Conservation (phyloP, 345 rosid genomes). For the Hibiscus mutabilis region DNA sequence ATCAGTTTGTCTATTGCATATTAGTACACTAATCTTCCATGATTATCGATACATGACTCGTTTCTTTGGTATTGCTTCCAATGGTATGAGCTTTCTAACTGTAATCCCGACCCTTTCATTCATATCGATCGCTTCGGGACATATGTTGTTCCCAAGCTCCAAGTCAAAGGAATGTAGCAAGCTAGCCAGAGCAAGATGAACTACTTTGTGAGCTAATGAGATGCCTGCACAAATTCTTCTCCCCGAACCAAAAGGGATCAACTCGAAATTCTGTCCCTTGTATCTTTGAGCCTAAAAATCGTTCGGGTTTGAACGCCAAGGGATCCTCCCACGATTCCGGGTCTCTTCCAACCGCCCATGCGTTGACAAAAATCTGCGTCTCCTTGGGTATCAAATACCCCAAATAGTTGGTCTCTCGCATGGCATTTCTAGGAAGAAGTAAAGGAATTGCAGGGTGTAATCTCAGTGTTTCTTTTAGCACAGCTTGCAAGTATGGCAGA, state of each 20-base stretch:
- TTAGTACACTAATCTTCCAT: background rate
- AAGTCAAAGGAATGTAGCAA: slow-evolving; percentile 17
- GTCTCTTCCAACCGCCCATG: slow-evolving; percentile 2
- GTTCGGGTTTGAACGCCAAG: background rate
- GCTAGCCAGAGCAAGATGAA: slow-evolving; percentile 9
- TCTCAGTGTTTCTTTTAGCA: slow-evolving; percentile 16
- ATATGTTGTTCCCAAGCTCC: slow-evolving; percentile 14
- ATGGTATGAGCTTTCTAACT: slow-evolving; percentile 14
- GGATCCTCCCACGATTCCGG: slow-evolving; percentile 6
- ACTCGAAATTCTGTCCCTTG: background rate
- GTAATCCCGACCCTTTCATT: slow-evolving; percentile 24
- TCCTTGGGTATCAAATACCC: slow-evolving; percentile 9
- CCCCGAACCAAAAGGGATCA: background rate
- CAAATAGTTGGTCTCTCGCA: slow-evolving; percentile 1
- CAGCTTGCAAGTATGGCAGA: slow-evolving; percentile 16
- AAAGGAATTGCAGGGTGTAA: background rate
- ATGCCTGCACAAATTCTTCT: slow-evolving; percentile 19
- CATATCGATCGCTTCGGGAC: slow-evolving; percentile 18
- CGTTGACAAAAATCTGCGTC: slow-evolving; percentile 8
- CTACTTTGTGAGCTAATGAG: slow-evolving; percentile 2
- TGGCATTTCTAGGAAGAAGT: background rate
- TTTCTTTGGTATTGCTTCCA: background rate
- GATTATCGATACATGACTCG: background rate
- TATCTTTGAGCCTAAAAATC: slow-evolving; percentile 8
- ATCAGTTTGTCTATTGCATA: background rate